Evolutionary conservation across 108 stramenopile species (phyloP), one percentile per base, ranked within the genome.

Genomic region (Cyclotella distinguenda): DNA sequence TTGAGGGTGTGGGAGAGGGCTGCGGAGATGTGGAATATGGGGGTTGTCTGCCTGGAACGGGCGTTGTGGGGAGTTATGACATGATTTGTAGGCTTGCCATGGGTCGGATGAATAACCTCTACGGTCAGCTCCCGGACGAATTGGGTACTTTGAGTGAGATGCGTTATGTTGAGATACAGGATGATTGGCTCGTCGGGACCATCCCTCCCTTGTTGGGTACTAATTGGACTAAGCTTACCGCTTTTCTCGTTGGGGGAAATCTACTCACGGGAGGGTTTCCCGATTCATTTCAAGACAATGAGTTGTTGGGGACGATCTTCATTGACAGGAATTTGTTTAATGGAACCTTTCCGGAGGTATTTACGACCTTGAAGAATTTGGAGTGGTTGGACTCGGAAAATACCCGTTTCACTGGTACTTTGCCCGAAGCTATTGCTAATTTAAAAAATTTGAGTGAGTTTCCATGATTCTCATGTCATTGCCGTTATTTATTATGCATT

Each of bases 381-480:
- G 72, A 73, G 51, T 73, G 72, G 72, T 50, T 73, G 56, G 64
- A 73, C 52, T 64, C 72, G 11, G 72, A 57, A 13, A 43, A 60
- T 16, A 73, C 65, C 52, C n/a, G 3, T 13, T 73, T 73, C 46
- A 34, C 26, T 13, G 72, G 72, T n/a, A 57, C 40, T 3, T 57
- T 73, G 32, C 58, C 72, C 16, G 63, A 64, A 10, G 34, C 18
- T 26, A 58, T 73, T 50, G 48, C 40, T 19, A 52, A 65, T 51
- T 48, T 73, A 4, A 64, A 64, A 58, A 59, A n/a, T 34, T 60
- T 73, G 50, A 64, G 67, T 68, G 27, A 68, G 67, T 68, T 46
- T 26, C n/a, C n/a, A n/a, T n/a, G n/a, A n/a, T n/a, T n/a, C n/a
- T n/a, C n/a, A n/a, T n/a, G n/a, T n/a, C n/a, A n/a, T n/a, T n/a